Percentiles rank a stretch among this genome's conserved stretches.
Evolutionary conservation across 2,329 filamentous ascomycete species (phyloP).

Genomic region (Penicillium brasilianum): DNA sequence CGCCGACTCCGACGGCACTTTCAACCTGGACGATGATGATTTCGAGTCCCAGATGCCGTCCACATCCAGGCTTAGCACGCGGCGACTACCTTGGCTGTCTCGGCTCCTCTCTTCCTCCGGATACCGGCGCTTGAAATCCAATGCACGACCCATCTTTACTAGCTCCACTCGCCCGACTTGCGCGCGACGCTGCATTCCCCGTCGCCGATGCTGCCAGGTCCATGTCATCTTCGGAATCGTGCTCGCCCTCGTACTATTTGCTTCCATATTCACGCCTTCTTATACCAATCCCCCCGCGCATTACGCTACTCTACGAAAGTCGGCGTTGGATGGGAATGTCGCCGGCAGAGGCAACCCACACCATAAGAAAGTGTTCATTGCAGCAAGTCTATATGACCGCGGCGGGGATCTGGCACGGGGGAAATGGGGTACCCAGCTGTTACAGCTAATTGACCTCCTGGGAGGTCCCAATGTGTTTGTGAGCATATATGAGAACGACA

Average conservation of each 20-base stretch:
- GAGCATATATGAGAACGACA: slow-evolving; percentile 75
- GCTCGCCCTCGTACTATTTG: slow-evolving; percentile 46
- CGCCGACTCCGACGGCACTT: slow-evolving; percentile 45
- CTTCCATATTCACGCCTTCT: slow-evolving; percentile 58
- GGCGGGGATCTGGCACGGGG: slow-evolving; percentile 65
- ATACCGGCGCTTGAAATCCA: slow-evolving; percentile 38
- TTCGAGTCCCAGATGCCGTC: slow-evolving; percentile 46
- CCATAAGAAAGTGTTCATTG: slow-evolving; percentile 74
- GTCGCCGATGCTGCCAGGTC: slow-evolving; percentile 39
- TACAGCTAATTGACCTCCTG: slow-evolving; percentile 67
- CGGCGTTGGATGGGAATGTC: slow-evolving; percentile 32
- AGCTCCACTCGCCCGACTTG: slow-evolving; percentile 31
- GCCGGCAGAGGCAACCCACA: slow-evolving; percentile 57
- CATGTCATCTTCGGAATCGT: slow-evolving; percentile 36
- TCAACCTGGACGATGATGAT: slow-evolving; percentile 50
- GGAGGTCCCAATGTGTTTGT: slow-evolving; percentile 71
- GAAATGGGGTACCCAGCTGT: slow-evolving; percentile 66
- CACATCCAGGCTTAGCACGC: slow-evolving; percentile 32
- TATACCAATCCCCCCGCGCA: slow-evolving; percentile 61
- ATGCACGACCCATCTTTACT: slow-evolving; percentile 32
- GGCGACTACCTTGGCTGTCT: slow-evolving; percentile 33
- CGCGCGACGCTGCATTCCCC: slow-evolving; percentile 36
- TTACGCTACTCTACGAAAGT: slow-evolving; percentile 50
- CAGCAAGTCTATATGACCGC: slow-evolving; percentile 71
- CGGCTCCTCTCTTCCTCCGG: slow-evolving; percentile 37